Conservation (phyloP, 768 basidiomycete species). For the Baorangia bicolor region DNA sequence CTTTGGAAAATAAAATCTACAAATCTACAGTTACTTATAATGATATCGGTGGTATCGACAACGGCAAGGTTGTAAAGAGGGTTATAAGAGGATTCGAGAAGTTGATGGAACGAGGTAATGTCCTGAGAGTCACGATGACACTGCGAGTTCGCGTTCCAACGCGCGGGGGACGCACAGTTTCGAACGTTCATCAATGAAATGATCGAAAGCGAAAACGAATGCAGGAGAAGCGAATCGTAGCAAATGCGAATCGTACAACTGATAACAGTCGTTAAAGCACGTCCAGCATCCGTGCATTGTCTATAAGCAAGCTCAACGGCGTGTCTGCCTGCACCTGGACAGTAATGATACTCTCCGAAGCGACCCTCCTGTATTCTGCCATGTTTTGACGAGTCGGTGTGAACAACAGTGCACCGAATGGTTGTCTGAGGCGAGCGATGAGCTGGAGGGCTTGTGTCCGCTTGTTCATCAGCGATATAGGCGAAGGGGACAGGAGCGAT, state of each 20-base stretch:
- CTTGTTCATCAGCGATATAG: background rate
- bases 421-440: conserved; percentile 2
- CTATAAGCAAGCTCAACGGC: background rate
- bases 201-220: too few species aligned
- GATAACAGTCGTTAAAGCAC: background rate
- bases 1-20: background rate
- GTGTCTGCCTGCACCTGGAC: conserved; percentile 4
- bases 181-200: too few species aligned
- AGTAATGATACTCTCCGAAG: conserved; percentile 1
- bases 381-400: background rate
- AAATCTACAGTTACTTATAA: background rate
- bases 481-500: background rate
- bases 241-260: background rate
- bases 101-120: too few species aligned
- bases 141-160: too few species aligned
- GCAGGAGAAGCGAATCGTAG: too few species aligned
- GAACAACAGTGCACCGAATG: conserved; percentile 9
- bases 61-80: too few species aligned
- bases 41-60: background rate
- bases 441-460: background rate
- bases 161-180: too few species aligned
- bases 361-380: conserved; percentile 11
- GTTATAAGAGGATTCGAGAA: too few species aligned
- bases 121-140: too few species aligned
- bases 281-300: background rate